Conservation (phyloP, 345 rosid species). For the Euphorbia tirucalli region DNA sequence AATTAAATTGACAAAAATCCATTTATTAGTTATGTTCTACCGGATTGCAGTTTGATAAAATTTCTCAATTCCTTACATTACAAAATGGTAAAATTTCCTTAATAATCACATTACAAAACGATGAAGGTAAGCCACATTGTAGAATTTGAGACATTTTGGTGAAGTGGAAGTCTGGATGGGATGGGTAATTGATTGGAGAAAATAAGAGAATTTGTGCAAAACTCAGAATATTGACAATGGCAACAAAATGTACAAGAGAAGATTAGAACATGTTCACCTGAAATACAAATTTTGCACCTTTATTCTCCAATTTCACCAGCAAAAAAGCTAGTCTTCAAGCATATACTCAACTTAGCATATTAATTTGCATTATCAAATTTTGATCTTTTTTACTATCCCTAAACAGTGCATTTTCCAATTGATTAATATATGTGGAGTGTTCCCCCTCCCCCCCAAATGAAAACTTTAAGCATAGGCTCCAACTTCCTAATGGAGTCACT, state of each 20-base stretch:
- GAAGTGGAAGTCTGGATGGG: no score
- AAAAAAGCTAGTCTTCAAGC: background rate
- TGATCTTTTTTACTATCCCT: background rate
- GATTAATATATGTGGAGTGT: background rate
- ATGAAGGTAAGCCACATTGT: no score
- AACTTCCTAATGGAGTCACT: conserved; percentile 21
- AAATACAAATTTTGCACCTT: background rate
- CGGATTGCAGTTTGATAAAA: no score
- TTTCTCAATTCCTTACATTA: no score
- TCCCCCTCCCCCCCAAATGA: background rate
- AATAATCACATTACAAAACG: no score
- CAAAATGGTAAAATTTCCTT: no score
- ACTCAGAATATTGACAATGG: background rate
- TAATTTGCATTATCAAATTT: no score
- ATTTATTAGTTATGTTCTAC: no score
- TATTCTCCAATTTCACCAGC: background rate
- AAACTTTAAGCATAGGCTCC: background rate
- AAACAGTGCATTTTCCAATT: background rate
- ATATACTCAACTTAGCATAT: no score
- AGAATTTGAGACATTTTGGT: no score
- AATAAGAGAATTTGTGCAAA: conserved; percentile 5
- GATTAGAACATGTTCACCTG: background rate
- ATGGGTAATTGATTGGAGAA: no score
- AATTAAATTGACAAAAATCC: no score
- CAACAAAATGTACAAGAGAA: background rate